phyloP scores from a whole-genome alignment of 2,329 filamentous ascomycete species.

The Zalaria obscura region DNA sequence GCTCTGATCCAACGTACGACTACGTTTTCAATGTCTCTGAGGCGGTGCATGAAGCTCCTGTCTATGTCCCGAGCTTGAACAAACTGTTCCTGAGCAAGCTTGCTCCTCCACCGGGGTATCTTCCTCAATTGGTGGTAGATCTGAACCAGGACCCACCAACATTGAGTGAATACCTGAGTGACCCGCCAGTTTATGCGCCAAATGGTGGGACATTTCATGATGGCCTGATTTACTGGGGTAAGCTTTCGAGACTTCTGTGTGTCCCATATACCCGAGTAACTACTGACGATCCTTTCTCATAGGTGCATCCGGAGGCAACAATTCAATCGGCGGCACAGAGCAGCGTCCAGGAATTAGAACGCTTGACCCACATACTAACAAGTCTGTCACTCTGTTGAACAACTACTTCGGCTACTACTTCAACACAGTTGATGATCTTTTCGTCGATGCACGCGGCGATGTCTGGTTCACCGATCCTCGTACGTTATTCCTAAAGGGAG shows the following conservation, averaged over 20 bases:
- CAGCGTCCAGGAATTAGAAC: conserved; percentile 27
- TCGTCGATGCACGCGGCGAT: conserved; percentile 26
- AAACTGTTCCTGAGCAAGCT: conserved; percentile 26
- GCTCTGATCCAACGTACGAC: conserved; percentile 21
- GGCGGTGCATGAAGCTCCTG: conserved; percentile 28
- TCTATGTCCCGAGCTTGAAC: conserved; percentile 26
- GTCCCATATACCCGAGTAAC: background rate
- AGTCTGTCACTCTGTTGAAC: conserved; percentile 26
- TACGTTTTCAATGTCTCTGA: conserved; percentile 22
- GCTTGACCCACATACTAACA: conserved; percentile 30
- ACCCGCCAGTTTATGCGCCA: conserved; percentile 29
- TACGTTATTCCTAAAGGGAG: background rate
- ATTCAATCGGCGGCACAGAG: conserved; percentile 20
- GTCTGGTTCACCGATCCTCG: conserved; percentile 37
- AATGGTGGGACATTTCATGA: conserved; percentile 27
- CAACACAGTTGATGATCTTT: conserved; percentile 26
- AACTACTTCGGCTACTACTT: conserved; percentile 35
- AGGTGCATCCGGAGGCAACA: conserved; percentile 22
- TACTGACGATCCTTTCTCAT: conserved; percentile 1
- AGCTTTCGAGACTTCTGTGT: conserved; percentile 1
- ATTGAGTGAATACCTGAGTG: conserved; percentile 23
- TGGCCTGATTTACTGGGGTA: conserved; percentile 24
- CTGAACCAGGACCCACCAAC: conserved; percentile 29
- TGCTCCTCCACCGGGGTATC: conserved; percentile 21
- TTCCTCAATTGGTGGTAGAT: conserved; percentile 23